Conservation (phyloP, 305 asterid species). For the Monarda citriodora region DNA sequence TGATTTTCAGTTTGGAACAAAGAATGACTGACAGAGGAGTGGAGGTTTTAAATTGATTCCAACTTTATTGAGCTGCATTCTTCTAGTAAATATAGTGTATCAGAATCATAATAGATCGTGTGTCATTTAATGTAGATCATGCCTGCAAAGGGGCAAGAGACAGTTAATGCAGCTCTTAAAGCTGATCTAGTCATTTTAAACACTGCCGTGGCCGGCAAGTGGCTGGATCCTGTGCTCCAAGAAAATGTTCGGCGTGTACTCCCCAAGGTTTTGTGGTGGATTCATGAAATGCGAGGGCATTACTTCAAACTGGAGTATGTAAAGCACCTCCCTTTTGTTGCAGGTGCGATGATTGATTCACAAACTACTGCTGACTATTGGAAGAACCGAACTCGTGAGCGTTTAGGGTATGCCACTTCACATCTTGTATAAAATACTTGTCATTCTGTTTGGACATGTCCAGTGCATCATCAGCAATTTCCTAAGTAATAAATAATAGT, state of each 20-base stretch:
- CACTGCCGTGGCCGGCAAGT: conserved; percentile 98
- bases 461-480: conserved; percentile 3
- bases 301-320: conserved; percentile 96
- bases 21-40: conserved; percentile 86
- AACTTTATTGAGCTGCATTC: conserved; percentile 15
- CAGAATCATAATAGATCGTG: conserved; percentile 1
- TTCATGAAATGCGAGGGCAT: conserved; percentile 99
- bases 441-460: conserved; percentile 5
- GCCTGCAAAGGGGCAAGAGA: conserved; percentile 81
- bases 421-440: neutral
- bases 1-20: conserved; percentile 75
- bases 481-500: neutral
- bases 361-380: conserved; percentile 90
- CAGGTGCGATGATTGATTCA: conserved; percentile 99
- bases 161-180: conserved; percentile 76
- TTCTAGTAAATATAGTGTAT: conserved; percentile 6
- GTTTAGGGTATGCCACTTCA: conserved; percentile 57
- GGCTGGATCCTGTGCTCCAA: conserved; percentile 93
- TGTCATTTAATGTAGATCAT: conserved; percentile 48
- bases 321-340: conserved; percentile 98
- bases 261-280: conserved; percentile 99
- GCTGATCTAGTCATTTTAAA: conserved; percentile 88
- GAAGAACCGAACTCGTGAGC: conserved; percentile 85
- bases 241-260: conserved; percentile 74
- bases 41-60: conserved; percentile 43